Conservation (phyloP, 805 yeast genomes). For the Yamadazyma kitorensis region DNA sequence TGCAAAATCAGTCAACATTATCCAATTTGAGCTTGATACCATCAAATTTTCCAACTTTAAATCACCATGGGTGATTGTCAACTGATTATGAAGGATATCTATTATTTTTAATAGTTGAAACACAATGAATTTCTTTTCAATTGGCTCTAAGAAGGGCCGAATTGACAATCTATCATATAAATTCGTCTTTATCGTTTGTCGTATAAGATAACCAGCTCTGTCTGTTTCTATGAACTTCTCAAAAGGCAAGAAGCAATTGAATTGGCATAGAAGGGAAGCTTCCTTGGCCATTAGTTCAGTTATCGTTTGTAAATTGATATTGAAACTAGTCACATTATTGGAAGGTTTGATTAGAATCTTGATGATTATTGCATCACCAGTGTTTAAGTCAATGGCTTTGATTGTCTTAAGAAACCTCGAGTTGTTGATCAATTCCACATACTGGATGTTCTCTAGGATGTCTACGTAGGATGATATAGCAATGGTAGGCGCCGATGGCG, state of each 20-base stretch:
- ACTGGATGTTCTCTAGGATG: conserved; percentile 71
- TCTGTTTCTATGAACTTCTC: conserved; percentile 78
- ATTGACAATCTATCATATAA: conserved; percentile 85
- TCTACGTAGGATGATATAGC: conserved; percentile 88
- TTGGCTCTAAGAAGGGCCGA: conserved; percentile 78
- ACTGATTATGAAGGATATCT: conserved; percentile 56
- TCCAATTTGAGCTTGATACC: conserved; percentile 88
- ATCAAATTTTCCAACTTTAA: conserved; percentile 86
- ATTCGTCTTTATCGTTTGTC: conserved; percentile 77
- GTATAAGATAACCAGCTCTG: conserved; percentile 84
- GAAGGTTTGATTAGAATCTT: conserved; percentile 72
- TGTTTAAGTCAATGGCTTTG: conserved; percentile 63
- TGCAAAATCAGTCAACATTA: conserved; percentile 78
- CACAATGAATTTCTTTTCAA: conserved; percentile 81
- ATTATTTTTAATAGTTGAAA: conserved; percentile 74
- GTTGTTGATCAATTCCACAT: conserved; percentile 70
- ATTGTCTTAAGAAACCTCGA: conserved; percentile 85
- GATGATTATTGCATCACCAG: conserved; percentile 67
- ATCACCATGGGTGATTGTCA: conserved; percentile 79
- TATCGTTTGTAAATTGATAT: conserved; percentile 22
- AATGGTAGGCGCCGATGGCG: conserved; percentile 90
- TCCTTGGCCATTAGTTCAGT: conserved; percentile 32
- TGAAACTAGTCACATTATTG: conserved; percentile 18
- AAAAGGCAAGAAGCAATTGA: conserved; percentile 69
- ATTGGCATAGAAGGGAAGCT: conserved; percentile 38